Base-by-base conservation (phyloP, 2,329 filamentous ascomycete species). In the Fusarium oligoseptatum region DNA sequence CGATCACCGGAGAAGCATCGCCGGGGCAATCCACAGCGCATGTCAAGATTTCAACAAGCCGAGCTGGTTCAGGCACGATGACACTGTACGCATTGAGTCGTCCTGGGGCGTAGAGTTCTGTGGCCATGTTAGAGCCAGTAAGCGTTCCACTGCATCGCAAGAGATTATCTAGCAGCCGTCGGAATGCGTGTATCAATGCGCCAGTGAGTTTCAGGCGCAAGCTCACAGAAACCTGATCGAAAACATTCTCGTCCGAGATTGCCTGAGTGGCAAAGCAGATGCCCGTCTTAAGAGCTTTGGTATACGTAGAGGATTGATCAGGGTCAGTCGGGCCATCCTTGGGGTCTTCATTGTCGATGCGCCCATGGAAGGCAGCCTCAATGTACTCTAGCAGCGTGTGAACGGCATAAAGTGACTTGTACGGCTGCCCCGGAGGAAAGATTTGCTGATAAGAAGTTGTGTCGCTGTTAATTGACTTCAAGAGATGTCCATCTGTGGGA, bases 341-440 rank as follows among this genome's bases (percentile, higher is more conserved):
- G 2, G 41, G 27, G n/a, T 43, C 64, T 24, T 67, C 68, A 48
- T 68, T 66, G 12, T 24, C 58, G 27, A 56, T 37, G 32, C 56
- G 72, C 45, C 64, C 77, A 76, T 77, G 83, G 79, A 84, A 84
- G 71, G 82, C 74, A 10, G 77, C 83, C 29, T 86, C 83, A 43
- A 95, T 86, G 79, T 92, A 92, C 64, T 91, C 88, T 24, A 87
- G 84, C 43, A 97, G 85, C 1, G 92, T 90, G 78, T 92, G 88
- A 1, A 95, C 83, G 3, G 92, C 92, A 80, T 95, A 97, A 1
- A 95, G 86, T 2, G 91, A 91, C 76, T 92, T 93, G 85, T 91
- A 95, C 2, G 92, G 92, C 68, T 93, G 91, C 1, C 89, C 88
- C 2, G 89, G 82, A 8, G 93, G 92, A 70, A 97, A 95, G 1